phyloP scores from a whole-genome alignment of 2,329 filamentous ascomycete species.

The Colletotrichum coccodes region DNA sequence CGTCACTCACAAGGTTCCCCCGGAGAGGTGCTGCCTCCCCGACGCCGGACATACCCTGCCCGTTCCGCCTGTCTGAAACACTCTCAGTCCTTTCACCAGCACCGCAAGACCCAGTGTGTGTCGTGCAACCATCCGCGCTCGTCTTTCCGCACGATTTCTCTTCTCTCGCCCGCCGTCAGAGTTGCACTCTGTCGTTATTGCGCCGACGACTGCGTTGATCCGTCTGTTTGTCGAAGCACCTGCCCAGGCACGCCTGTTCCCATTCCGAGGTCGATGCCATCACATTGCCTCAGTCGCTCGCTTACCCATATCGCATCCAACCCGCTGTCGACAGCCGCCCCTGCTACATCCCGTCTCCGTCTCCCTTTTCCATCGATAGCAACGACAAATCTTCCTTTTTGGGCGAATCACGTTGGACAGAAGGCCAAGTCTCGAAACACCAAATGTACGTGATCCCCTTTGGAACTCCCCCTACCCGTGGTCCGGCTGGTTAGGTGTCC shows the following conservation, averaged over 20 bases:
- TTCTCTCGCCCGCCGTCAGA: conserved; percentile 13
- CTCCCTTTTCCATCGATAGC: not conserved
- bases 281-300: not conserved
- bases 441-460: conserved; percentile 53
- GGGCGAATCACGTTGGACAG: conserved; percentile 37
- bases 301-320: not conserved
- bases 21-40: conserved; percentile 23
- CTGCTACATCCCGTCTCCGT: not conserved
- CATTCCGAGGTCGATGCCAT: conserved; percentile 22
- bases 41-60: conserved; percentile 35
- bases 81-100: conserved; percentile 36
- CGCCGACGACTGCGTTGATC: conserved; percentile 12
- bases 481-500: conserved; percentile 44
- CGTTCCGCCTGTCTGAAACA: conserved; percentile 53
- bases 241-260: conserved; percentile 4
- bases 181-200: conserved; percentile 12
- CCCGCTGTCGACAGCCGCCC: conserved; percentile 2
- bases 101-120: conserved; percentile 28
- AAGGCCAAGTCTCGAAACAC: conserved; percentile 50
- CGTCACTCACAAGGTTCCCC: conserved; percentile 29
- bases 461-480: conserved; percentile 42
- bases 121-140: conserved; percentile 29
- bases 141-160: conserved; percentile 25
- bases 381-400: conserved; percentile 31
- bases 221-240: conserved; percentile 1